These are phyloP conservation scores for Termitomyces titanicus DNA, from an alignment of 768 basidiomycete species.

Conservation along the genomic window DNA sequence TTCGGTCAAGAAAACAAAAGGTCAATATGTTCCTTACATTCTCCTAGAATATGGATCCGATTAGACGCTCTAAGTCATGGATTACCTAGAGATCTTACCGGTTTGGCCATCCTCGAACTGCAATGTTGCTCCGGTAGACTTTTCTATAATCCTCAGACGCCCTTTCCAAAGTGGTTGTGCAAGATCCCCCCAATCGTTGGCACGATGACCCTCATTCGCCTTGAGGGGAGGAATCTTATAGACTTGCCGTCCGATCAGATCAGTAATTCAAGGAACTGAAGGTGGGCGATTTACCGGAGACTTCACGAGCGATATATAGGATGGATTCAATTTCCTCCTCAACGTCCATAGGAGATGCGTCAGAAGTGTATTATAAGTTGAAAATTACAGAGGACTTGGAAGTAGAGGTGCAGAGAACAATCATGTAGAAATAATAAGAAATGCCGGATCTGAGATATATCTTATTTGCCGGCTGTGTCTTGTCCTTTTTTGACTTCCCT, in stretches of 20 bases:
- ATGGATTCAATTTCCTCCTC: slow-evolving; percentile 88
- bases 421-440: neutral
- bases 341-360: slow-evolving; percentile 39
- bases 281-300: slow-evolving; percentile 65
- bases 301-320: slow-evolving; percentile 85
- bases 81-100: slow-evolving; percentile 44
- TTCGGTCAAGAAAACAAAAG: slow-evolving; percentile 17
- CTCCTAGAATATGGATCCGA: slow-evolving; percentile 39
- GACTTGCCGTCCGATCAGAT: slow-evolving; percentile 43
- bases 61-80: neutral
- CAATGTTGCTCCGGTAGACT: slow-evolving; percentile 60
- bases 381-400: neutral
- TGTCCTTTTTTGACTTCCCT: neutral
- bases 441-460: slow-evolving; percentile 1
- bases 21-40: slow-evolving; percentile 46
- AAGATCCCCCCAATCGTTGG: slow-evolving; percentile 90
- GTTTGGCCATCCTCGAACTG: slow-evolving; percentile 79
- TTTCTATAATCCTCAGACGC: slow-evolving; percentile 80
- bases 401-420: neutral
- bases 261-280: neutral
- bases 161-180: slow-evolving; percentile 88
- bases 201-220: slow-evolving; percentile 85
- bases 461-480: neutral
- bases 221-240: slow-evolving; percentile 90
- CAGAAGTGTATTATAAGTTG: neutral